Evolutionary conservation across 441 rosid species (phyloP).

Genomic region (Corymbia calophylla): DNA sequence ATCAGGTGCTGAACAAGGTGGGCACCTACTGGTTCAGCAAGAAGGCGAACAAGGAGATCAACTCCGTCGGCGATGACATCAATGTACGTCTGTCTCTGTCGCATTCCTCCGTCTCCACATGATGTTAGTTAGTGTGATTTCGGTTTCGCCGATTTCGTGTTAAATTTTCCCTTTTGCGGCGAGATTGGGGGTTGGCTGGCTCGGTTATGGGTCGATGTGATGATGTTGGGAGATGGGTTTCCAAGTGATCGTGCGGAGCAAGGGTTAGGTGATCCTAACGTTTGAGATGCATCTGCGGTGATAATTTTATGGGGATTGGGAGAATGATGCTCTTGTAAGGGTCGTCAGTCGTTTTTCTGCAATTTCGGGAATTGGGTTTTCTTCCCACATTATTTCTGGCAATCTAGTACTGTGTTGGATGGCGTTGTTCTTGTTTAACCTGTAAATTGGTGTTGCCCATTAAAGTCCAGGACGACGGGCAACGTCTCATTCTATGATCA

Average conservation of each 20-base stretch:
- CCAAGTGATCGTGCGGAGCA: neutral
- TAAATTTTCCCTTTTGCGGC: neutral
- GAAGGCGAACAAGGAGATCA: conserved; percentile 10
- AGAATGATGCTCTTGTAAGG: neutral
- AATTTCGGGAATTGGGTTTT: neutral
- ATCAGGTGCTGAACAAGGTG: conserved; percentile 9
- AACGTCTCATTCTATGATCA: neutral
- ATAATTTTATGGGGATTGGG: neutral
- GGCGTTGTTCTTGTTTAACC: neutral
- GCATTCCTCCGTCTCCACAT: neutral
- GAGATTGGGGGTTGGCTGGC: neutral
- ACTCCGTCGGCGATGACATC: conserved; percentile 9
- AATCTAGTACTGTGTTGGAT: neutral
- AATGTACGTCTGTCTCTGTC: neutral
- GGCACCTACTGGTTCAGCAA: conserved; percentile 11
- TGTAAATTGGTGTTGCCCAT: neutral
- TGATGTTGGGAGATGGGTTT: neutral
- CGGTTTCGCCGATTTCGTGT: neutral
- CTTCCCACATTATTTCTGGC: neutral
- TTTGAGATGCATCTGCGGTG: neutral
- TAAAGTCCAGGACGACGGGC: neutral
- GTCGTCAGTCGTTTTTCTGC: neutral
- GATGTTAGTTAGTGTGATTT: neutral
- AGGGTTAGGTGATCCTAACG: neutral
- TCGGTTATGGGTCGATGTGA: neutral